Conservation (phyloP, 164 flowering plant genomes). For the Saururus chinensis region DNA sequence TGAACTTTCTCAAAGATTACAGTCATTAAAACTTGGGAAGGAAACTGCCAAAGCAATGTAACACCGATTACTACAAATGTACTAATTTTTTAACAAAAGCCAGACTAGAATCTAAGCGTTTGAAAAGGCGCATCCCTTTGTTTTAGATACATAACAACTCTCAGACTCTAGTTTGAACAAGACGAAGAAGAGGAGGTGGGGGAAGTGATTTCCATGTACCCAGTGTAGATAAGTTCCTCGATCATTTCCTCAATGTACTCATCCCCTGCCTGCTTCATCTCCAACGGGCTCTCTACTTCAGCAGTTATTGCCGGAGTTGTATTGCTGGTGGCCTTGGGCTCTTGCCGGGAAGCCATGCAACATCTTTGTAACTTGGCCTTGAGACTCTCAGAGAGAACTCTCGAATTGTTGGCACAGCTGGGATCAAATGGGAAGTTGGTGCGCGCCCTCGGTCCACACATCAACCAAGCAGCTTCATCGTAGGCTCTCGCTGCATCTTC, state of each 20-base stretch:
- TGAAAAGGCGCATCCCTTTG: no score
- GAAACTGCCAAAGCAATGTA: no score
- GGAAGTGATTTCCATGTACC: constrained; percentile 12
- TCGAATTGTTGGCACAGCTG: neutral
- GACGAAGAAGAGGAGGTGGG: constrained; percentile 5
- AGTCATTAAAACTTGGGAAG: no score
- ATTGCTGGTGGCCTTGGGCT: neutral
- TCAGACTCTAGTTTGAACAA: neutral
- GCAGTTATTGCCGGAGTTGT: neutral
- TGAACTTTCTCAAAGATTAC: no score
- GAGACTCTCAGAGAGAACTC: constrained; percentile 8
- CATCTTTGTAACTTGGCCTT: constrained; percentile 10
- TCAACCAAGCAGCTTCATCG: constrained; percentile 16
- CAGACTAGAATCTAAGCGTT: no score
- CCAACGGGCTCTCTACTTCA: neutral
- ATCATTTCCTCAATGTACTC: constrained; percentile 14
- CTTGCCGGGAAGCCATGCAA: constrained; percentile 3
- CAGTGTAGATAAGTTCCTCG: constrained; percentile 12
- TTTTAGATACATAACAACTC: no score
- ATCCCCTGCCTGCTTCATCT: constrained; percentile 6
- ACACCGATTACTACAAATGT: no score
- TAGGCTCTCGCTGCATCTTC: constrained; percentile 19
- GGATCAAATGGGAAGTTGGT: constrained; percentile 16
- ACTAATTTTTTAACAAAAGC: no score
- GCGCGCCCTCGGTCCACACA: constrained; percentile 12